Evolutionary conservation across 148 eudicot species (phyloP).

Genomic region (Arctostaphylos glauca): DNA sequence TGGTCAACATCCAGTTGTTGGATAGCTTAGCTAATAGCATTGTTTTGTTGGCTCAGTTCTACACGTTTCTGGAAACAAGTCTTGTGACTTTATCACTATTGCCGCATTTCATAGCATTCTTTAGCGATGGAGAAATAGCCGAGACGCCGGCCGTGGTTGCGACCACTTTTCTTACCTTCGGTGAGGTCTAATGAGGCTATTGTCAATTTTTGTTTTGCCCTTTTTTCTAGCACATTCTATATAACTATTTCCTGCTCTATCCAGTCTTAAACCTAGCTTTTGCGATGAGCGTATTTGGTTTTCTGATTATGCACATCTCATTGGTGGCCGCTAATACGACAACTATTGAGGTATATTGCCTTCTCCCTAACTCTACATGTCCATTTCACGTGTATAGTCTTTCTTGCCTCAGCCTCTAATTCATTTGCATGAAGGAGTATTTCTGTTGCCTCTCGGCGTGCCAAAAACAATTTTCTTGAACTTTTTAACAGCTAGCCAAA

Average conservation of each 20-base stretch:
- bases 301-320: constrained; percentile 94
- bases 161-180: constrained; percentile 95
- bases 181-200: constrained; percentile 38
- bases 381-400: neutral
- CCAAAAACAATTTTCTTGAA: neutral
- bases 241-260: constrained; percentile 17
- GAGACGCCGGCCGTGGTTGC: constrained; percentile 86
- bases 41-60: constrained; percentile 65
- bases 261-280: constrained; percentile 91
- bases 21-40: constrained; percentile 7
- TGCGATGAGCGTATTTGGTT: constrained; percentile 89
- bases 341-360: constrained; percentile 79
- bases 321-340: constrained; percentile 83
- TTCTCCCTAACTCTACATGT: constrained; percentile 1
- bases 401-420: neutral
- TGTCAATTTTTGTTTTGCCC: neutral
- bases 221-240: constrained; percentile 11
- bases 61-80: constrained; percentile 88
- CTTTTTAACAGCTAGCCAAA: neutral
- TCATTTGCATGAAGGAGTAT: neutral
- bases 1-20: neutral
- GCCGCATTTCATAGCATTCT: constrained; percentile 86
- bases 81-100: constrained; percentile 72
- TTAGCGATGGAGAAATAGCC: constrained; percentile 87
- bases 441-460: constrained; percentile 1